These are phyloP conservation scores for Petasospora fabianii DNA, from an alignment of 1,139 yeast genomes.

Conservation along the genomic window DNA sequence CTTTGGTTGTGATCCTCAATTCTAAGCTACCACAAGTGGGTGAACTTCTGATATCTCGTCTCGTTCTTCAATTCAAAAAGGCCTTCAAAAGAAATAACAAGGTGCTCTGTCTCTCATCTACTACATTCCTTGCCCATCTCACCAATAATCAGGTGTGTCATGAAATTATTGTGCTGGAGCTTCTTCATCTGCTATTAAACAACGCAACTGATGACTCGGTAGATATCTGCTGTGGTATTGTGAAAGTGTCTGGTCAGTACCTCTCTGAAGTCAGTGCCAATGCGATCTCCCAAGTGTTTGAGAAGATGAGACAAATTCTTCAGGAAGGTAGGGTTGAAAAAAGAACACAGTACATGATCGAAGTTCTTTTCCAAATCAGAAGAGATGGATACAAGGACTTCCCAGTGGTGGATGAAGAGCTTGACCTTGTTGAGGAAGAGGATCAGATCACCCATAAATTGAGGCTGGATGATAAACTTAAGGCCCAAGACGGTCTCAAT, in stretches of 20 bases:
- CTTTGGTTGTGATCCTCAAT: constrained; percentile 58
- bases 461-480: constrained; percentile 48
- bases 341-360: constrained; percentile 47
- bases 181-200: constrained; percentile 55
- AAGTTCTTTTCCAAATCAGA: constrained; percentile 49
- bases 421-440: constrained; percentile 64
- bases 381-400: constrained; percentile 44
- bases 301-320: constrained; percentile 54
- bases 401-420: constrained; percentile 39
- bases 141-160: constrained; percentile 63
- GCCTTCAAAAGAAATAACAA: constrained; percentile 49
- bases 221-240: constrained; percentile 42
- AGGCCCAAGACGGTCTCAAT: constrained; percentile 47
- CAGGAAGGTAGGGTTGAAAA: constrained; percentile 50
- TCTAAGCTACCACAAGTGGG: constrained; percentile 72
- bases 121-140: constrained; percentile 56
- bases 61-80: constrained; percentile 57
- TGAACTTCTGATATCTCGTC: constrained; percentile 48
- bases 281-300: constrained; percentile 53
- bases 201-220: constrained; percentile 51
- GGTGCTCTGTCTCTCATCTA: constrained; percentile 38
- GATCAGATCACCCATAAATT: constrained; percentile 59
- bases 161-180: constrained; percentile 61
- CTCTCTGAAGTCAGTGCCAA: constrained; percentile 39
- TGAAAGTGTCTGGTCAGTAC: constrained; percentile 43